phyloP scores from a whole-genome alignment of 2,329 filamentous ascomycete genomes.

The Ophiostoma pallidulum region DNA sequence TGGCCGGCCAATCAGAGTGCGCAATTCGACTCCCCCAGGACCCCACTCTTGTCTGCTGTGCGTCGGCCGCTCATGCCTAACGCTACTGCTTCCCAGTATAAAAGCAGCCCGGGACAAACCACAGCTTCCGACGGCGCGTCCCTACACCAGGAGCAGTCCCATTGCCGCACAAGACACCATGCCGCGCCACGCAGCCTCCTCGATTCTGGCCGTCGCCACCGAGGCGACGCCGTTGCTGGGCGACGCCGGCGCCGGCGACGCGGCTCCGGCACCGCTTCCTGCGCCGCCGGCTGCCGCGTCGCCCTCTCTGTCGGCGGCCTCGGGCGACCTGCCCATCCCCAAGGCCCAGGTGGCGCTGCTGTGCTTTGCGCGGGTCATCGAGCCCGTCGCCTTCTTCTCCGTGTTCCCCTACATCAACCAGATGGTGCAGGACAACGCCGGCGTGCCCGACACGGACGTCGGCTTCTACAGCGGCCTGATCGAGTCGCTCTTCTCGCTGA shows the following conservation, averaged over 20 bases:
- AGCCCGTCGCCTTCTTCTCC: constrained; percentile 74
- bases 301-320: too few species aligned
- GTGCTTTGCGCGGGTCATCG: constrained; percentile 62
- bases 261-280: background rate
- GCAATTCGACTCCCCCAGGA: too few species aligned
- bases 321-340: constrained; percentile 42
- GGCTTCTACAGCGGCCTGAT: constrained; percentile 75
- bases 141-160: too few species aligned
- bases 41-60: too few species aligned
- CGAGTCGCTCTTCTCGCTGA: constrained; percentile 62
- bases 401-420: constrained; percentile 74
- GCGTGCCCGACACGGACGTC: constrained; percentile 53
- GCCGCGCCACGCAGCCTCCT: too few species aligned
- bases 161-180: too few species aligned
- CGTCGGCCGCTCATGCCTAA: too few species aligned
- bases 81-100: too few species aligned
- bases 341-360: constrained; percentile 59
- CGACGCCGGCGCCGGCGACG: constrained; percentile 1
- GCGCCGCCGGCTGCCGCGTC: background rate
- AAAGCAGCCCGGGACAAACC: too few species aligned
- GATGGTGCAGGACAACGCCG: constrained; percentile 62
- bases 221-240: constrained; percentile 21
- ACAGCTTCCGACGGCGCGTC: too few species aligned
- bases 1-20: too few species aligned
- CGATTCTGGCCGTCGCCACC: background rate